Evolutionary conservation across 305 asterid species (phyloP).

Genomic region (Fraxinus ornus): DNA sequence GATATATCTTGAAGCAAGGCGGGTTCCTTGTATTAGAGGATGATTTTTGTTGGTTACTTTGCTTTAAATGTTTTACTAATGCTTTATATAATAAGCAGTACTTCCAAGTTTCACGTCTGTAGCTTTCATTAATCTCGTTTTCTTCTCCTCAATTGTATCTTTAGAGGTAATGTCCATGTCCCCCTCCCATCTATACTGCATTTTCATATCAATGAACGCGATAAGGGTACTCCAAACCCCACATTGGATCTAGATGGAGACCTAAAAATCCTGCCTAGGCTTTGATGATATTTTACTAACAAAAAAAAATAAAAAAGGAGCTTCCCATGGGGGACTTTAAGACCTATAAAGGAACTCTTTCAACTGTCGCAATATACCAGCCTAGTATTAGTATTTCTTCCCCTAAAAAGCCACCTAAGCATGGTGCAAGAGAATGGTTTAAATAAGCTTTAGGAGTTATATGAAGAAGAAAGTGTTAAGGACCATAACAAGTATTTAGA

Average conservation of each 20-base stretch:
- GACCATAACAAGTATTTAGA: slow-evolving; percentile 6
- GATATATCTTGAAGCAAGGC: background rate
- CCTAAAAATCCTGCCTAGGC: background rate
- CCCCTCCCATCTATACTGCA: background rate
- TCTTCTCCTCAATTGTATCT: background rate
- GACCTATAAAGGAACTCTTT: background rate
- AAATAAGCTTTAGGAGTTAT: slow-evolving; percentile 10
- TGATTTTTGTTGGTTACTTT: background rate
- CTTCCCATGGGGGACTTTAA: background rate
- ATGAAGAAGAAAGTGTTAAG: slow-evolving; percentile 8
- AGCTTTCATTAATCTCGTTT: background rate
- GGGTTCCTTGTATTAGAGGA: background rate
- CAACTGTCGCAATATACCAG: background rate
- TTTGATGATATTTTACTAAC: background rate
- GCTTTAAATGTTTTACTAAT: background rate
- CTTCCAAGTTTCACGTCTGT: background rate
- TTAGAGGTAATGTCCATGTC: background rate
- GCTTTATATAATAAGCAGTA: background rate
- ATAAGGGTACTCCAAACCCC: background rate
- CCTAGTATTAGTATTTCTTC: background rate
- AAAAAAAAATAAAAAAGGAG: background rate
- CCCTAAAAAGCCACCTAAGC: background rate
- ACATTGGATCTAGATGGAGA: background rate
- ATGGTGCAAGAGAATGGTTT: slow-evolving; percentile 1
- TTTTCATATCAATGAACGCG: background rate